Percentiles rank a stretch among this genome's conserved stretches.
These are phyloP conservation scores for Cladosporium sp. DNA, from an alignment of 2,329 filamentous ascomycete genomes.

Conservation along the genomic window DNA sequence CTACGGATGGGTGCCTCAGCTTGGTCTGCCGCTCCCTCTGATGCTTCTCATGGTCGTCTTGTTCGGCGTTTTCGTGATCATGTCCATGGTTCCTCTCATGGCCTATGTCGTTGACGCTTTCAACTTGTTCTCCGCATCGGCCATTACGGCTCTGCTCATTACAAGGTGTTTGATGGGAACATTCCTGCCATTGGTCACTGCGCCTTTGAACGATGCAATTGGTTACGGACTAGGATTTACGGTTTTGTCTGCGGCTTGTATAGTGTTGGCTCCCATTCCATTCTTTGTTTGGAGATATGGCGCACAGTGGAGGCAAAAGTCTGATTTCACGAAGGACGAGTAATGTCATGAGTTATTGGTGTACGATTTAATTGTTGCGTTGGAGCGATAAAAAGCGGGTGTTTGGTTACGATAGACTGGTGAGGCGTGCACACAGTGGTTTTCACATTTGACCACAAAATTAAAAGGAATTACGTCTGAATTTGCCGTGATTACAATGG, in stretches of 20 bases:
- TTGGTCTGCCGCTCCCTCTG: slow-evolving; percentile 49
- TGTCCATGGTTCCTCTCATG: slow-evolving; percentile 42
- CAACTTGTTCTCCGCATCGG: slow-evolving; percentile 43
- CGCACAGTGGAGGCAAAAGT: slow-evolving; percentile 23
- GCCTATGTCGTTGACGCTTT: slow-evolving; percentile 45
- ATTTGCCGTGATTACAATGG: too few relatives aligned
- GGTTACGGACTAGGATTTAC: slow-evolving; percentile 40
- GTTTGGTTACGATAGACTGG: not conserved
- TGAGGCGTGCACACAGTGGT: too few relatives aligned
- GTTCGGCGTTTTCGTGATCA: slow-evolving; percentile 46
- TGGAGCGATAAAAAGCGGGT: slow-evolving; percentile 9
- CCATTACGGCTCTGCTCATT: slow-evolving; percentile 42
- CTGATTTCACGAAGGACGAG: slow-evolving; percentile 23
- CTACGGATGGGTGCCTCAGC: slow-evolving; percentile 56
- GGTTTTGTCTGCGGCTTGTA: slow-evolving; percentile 20
- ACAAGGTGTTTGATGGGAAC: slow-evolving; percentile 42
- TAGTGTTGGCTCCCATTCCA: slow-evolving; percentile 25
- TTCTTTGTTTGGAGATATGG: slow-evolving; percentile 26
- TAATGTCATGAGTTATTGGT: not conserved
- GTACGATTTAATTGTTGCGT: not conserved
- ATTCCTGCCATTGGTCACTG: slow-evolving; percentile 42
- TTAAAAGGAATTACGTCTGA: too few relatives aligned
- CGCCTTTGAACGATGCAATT: slow-evolving; percentile 36
- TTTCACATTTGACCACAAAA: too few relatives aligned
- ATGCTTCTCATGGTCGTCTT: slow-evolving; percentile 52